Percentiles rank a stretch among this genome's conserved stretches.
Evolutionary conservation across 345 rosid species (phyloP).

Genomic region (Orychophragmus violaceus): DNA sequence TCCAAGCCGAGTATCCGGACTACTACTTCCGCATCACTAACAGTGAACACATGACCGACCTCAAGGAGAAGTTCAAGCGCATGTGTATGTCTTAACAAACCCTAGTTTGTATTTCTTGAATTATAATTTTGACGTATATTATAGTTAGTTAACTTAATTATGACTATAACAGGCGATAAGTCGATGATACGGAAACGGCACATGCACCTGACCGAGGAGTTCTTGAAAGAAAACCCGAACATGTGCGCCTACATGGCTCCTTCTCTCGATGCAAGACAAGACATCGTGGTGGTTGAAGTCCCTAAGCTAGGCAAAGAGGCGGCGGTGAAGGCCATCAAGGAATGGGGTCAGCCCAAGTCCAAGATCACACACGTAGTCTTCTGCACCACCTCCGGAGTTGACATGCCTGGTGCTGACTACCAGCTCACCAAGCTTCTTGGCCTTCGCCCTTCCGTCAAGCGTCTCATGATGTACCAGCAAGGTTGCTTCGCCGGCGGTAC

Average conservation of each 20-base stretch:
- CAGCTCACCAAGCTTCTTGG: slow-evolving; percentile 83
- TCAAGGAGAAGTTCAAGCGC: slow-evolving; percentile 65
- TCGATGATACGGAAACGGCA: slow-evolving; percentile 59
- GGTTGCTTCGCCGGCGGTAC: slow-evolving; percentile 82
- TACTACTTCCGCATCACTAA: slow-evolving; percentile 67
- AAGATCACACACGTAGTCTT: slow-evolving; percentile 78
- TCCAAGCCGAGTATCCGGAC: slow-evolving; percentile 56
- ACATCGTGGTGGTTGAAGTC: slow-evolving; percentile 70
- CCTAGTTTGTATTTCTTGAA: background rate
- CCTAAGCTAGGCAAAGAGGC: slow-evolving; percentile 83
- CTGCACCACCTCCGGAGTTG: slow-evolving; percentile 82
- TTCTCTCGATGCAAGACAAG: slow-evolving; percentile 67
- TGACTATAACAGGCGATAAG: slow-evolving; percentile 48
- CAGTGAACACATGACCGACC: slow-evolving; percentile 68
- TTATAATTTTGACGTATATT: background rate
- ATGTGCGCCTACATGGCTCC: slow-evolving; percentile 68
- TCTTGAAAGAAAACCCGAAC: slow-evolving; percentile 48
- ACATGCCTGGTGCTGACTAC: slow-evolving; percentile 95
- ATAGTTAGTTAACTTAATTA: background rate
- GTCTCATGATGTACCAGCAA: slow-evolving; percentile 64
- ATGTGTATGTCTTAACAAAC: slow-evolving; percentile 42
- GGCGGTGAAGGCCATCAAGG: slow-evolving; percentile 65
- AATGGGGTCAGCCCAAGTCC: slow-evolving; percentile 84
- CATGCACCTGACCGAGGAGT: slow-evolving; percentile 65
- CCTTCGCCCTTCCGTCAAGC: slow-evolving; percentile 69